Percentiles rank a stretch among this genome's conserved stretches.
Evolutionary conservation across 2,329 filamentous ascomycete genomes (phyloP).

Genomic region (Aspergillus pseudoterreus): DNA sequence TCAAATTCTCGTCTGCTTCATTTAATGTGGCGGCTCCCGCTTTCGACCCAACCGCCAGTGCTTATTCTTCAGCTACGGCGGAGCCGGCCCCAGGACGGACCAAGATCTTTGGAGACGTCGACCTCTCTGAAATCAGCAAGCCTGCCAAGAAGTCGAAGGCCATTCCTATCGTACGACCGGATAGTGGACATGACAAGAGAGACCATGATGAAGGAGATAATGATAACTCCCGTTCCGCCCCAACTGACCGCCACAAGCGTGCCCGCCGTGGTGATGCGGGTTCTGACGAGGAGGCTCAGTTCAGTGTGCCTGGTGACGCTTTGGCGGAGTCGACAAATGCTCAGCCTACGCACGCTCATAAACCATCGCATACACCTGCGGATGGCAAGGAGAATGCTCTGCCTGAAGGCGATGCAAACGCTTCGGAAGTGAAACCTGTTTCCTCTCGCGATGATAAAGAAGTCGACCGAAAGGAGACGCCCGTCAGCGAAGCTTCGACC

Average conservation of each 20-base stretch:
- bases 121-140: slow-evolving; percentile 59
- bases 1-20: slow-evolving; percentile 65
- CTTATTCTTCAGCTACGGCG: slow-evolving; percentile 22
- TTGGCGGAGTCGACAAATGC: slow-evolving; percentile 29
- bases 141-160: slow-evolving; percentile 73
- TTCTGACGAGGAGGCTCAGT: slow-evolving; percentile 70
- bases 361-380: slow-evolving; percentile 23
- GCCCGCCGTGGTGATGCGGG: slow-evolving; percentile 62
- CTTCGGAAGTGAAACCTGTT: slow-evolving; percentile 28
- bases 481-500: slow-evolving; percentile 41
- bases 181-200: slow-evolving; percentile 41
- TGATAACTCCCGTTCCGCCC: slow-evolving; percentile 59
- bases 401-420: slow-evolving; percentile 36
- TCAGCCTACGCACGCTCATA: slow-evolving; percentile 22
- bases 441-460: slow-evolving; percentile 40
- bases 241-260: slow-evolving; percentile 71
- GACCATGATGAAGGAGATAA: slow-evolving; percentile 47
- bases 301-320: slow-evolving; percentile 54
- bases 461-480: slow-evolving; percentile 25
- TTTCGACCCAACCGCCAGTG: slow-evolving; percentile 60
- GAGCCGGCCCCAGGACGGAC: slow-evolving; percentile 19
- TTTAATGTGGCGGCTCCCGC: slow-evolving; percentile 74
- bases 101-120: slow-evolving; percentile 67
- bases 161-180: slow-evolving; percentile 71
- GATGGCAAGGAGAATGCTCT: slow-evolving; percentile 36